Base-by-base conservation (phyloP, 495 filamentous ascomycete genomes). In the Podospora pseudopauciseta region DNA sequence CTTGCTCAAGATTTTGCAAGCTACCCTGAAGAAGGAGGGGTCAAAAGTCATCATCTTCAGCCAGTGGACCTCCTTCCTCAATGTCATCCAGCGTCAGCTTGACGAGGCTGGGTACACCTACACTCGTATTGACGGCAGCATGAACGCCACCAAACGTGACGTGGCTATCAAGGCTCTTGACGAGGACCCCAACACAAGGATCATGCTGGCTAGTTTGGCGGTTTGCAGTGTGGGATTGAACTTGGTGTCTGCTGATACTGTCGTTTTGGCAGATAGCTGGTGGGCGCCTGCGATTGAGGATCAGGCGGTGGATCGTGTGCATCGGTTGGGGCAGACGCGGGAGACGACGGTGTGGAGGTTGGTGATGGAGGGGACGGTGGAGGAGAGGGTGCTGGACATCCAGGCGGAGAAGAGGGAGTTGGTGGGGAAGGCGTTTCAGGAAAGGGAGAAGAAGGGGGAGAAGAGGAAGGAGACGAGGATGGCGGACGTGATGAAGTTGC, bases 231-330 rank as follows among this genome's bases (percentile, higher is more conserved):
- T 98, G 18, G 94, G 94, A 1, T 82, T 98, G 54, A 97, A 98
- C 71, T 86, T 98, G 16, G 90, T 93, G 0, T 89, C 91, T 0
- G 94, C 94, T 1, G 93, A 94, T 65, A 93, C 94, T 27, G 92
- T 95, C 60, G 88, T 97, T 18, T 82, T 97, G 7, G 85, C 87
- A 0, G 94, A 98, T 74, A 89, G 86, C 58, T 97, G 82, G 94
- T 97, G 94, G 92, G 92, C 93, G 3, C 92, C 93, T 0, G 93
- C 92, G 0, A 94, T 97, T 67, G 94, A 98, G 77, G 93, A 96
- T 72, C 94, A 98, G 73, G 94, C 94, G 28, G 86, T 97, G 2
- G 94, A 98, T 74, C 88, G 94, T 1, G 94, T 97, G 19, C 92
- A 97, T 70, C 84, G 94, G 4, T 85, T 97, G 0, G 94, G 94